Conservation (phyloP, 352 stramenopile species). For the Phytophthora podocarpi region DNA sequence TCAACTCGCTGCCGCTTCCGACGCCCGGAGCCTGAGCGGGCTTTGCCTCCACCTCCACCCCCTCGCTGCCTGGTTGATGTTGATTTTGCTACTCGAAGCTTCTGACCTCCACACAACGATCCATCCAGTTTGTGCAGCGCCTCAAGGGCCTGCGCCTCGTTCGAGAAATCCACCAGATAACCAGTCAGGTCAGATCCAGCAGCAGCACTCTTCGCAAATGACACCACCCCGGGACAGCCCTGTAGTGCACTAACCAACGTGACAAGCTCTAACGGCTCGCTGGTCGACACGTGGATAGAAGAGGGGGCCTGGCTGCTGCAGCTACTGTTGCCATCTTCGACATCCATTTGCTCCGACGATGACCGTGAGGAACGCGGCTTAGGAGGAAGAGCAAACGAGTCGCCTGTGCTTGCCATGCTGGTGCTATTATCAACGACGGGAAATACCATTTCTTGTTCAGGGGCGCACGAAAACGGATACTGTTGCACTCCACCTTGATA, state of each 20-base stretch:
- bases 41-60: constrained; percentile 27
- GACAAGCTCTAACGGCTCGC: constrained; percentile 52
- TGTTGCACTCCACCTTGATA: constrained; percentile 28
- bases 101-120: constrained; percentile 54
- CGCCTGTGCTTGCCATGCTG: neutral
- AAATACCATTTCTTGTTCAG: constrained; percentile 29
- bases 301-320: constrained; percentile 25
- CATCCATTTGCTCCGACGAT: constrained; percentile 29
- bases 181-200: constrained; percentile 30
- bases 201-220: constrained; percentile 51
- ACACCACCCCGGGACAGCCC: constrained; percentile 54
- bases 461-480: constrained; percentile 33
- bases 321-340: constrained; percentile 30
- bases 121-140: constrained; percentile 59
- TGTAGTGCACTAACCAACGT: constrained; percentile 52
- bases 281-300: constrained; percentile 58
- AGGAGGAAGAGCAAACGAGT: constrained; percentile 8
- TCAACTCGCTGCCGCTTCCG: constrained; percentile 78
- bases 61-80: constrained; percentile 27
- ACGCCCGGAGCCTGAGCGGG: constrained; percentile 44
- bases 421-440: constrained; percentile 19
- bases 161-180: constrained; percentile 63
- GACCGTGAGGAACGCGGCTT: constrained; percentile 19
- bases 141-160: constrained; percentile 39
- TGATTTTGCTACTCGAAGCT: constrained; percentile 44